These are phyloP conservation scores for Articulospora tetracladia DNA, from an alignment of 495 filamentous ascomycete genomes.

Conservation along the genomic window DNA sequence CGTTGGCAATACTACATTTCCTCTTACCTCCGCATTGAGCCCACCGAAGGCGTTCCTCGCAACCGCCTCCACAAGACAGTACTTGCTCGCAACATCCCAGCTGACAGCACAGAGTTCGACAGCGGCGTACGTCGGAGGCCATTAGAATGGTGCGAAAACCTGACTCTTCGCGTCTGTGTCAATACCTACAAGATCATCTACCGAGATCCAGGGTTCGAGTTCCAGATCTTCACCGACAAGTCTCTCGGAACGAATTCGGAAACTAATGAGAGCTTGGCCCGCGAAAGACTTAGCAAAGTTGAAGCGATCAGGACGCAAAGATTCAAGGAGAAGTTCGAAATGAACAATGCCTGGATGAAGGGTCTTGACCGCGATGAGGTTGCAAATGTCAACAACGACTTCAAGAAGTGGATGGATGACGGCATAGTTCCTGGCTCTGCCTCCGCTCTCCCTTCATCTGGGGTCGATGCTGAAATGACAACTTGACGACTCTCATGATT, in stretches of 20 bases:
- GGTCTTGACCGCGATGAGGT: slow-evolving; percentile 67
- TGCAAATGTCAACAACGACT: slow-evolving; percentile 61
- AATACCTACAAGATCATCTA: slow-evolving; percentile 80
- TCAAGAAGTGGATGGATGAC: slow-evolving; percentile 40
- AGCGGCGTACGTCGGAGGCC: slow-evolving; percentile 43
- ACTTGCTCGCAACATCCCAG: slow-evolving; percentile 71
- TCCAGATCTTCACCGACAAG: slow-evolving; percentile 41
- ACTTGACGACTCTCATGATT: too few relatives aligned
- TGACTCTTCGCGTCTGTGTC: slow-evolving; percentile 74
- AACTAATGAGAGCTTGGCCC: slow-evolving; percentile 40
- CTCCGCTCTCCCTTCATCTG: neutral
- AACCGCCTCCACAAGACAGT: slow-evolving; percentile 60
- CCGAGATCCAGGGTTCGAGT: slow-evolving; percentile 59
- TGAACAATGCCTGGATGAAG: slow-evolving; percentile 75
- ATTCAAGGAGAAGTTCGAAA: slow-evolving; percentile 68
- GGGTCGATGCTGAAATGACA: slow-evolving; percentile 7
- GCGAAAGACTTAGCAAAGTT: slow-evolving; percentile 38
- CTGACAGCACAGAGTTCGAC: slow-evolving; percentile 39
- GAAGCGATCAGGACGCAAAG: slow-evolving; percentile 50
- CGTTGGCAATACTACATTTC: slow-evolving; percentile 92
- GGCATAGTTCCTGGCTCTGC: slow-evolving; percentile 17
- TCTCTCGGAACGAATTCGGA: slow-evolving; percentile 27
- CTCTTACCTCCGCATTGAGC: slow-evolving; percentile 80
- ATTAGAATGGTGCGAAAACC: slow-evolving; percentile 64
- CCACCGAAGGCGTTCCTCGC: slow-evolving; percentile 77